Conservation (phyloP, 176 grass and related monocot genomes). For the Cocos nucifera region DNA sequence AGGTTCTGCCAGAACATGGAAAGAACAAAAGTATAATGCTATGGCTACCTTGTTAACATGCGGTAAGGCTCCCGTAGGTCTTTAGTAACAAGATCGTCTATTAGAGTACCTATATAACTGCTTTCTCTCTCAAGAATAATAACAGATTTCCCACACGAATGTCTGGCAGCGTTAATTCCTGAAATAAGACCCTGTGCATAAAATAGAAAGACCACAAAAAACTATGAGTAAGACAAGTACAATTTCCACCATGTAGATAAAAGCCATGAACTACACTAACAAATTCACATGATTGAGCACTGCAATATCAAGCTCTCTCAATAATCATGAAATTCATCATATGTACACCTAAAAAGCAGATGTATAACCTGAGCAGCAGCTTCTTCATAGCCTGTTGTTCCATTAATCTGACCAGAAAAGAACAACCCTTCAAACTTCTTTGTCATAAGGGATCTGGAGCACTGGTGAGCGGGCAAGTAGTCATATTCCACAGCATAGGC, state of each 20-base stretch:
- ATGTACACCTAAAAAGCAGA: slow-evolving; percentile 6
- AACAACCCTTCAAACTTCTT: slow-evolving; percentile 87
- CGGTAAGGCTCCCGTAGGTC: slow-evolving; percentile 95
- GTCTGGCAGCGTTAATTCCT: slow-evolving; percentile 91
- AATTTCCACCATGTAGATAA: too few species aligned
- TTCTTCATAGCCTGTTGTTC: slow-evolving; percentile 99
- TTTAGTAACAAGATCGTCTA: slow-evolving; percentile 99
- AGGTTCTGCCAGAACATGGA: not conserved
- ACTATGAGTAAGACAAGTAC: not conserved
- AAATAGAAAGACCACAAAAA: not conserved
- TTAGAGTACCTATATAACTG: slow-evolving; percentile 90
- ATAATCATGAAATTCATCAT: too few species aligned
- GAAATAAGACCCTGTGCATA: slow-evolving; percentile 64
- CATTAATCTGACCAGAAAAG: slow-evolving; percentile 98
- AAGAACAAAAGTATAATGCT: not conserved
- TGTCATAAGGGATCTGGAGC: slow-evolving; percentile 99
- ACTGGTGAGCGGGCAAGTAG: slow-evolving; percentile 83
- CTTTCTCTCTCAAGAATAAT: slow-evolving; percentile 98
- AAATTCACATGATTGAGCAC: too few species aligned
- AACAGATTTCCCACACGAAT: slow-evolving; percentile 75
- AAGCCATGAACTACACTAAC: too few species aligned
- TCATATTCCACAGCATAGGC: slow-evolving; percentile 99
- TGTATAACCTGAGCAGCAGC: slow-evolving; percentile 74
- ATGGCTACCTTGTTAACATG: slow-evolving; percentile 77
- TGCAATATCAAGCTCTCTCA: too few species aligned